Evolutionary conservation across 2,329 filamentous ascomycete species (phyloP).

Genomic region (Paramyrothecium roridum): DNA sequence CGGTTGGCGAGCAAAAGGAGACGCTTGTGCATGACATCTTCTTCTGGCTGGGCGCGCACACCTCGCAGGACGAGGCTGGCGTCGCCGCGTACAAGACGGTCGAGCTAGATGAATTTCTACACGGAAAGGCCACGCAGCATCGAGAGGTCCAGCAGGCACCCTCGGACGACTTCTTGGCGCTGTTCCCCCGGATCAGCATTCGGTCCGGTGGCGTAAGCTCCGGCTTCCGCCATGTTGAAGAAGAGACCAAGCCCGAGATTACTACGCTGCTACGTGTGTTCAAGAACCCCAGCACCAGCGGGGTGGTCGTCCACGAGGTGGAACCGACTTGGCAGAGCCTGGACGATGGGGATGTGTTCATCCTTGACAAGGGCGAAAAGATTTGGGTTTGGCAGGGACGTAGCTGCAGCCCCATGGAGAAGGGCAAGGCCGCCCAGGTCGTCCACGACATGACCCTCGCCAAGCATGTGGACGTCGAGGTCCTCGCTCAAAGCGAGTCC

Average conservation of each 20-base stretch:
- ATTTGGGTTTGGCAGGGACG: conserved; percentile 70
- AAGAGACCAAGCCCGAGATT: conserved; percentile 32
- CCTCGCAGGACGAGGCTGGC: conserved; percentile 66
- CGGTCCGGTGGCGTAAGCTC: conserved; percentile 57
- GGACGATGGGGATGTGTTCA: conserved; percentile 64
- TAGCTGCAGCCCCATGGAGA: conserved; percentile 65
- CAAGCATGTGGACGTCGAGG: conserved; percentile 63
- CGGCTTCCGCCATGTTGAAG: conserved; percentile 62
- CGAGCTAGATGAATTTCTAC: conserved; percentile 65
- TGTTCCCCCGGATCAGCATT: conserved; percentile 61
- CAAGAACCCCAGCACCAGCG: conserved; percentile 49
- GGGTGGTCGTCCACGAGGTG: conserved; percentile 62
- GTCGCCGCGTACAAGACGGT: conserved; percentile 70
- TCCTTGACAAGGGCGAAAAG: conserved; percentile 60
- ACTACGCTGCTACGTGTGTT: conserved; percentile 60
- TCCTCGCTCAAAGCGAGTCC: conserved; percentile 58
- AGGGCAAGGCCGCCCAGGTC: conserved; percentile 64
- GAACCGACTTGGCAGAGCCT: conserved; percentile 58
- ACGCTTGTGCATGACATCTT: conserved; percentile 62
- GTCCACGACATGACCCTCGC: conserved; percentile 62
- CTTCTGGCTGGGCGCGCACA: conserved; percentile 67
- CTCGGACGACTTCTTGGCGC: conserved; percentile 55
- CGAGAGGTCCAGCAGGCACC: conserved; percentile 59
- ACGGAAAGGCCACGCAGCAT: conserved; percentile 60
- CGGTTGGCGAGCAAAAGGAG: conserved; percentile 40